A percentile compares a stretch with the other conserved stretches of the same genome.
Conservation (phyloP, 208 protist genomes). For the Phytomonas sp. region DNA sequence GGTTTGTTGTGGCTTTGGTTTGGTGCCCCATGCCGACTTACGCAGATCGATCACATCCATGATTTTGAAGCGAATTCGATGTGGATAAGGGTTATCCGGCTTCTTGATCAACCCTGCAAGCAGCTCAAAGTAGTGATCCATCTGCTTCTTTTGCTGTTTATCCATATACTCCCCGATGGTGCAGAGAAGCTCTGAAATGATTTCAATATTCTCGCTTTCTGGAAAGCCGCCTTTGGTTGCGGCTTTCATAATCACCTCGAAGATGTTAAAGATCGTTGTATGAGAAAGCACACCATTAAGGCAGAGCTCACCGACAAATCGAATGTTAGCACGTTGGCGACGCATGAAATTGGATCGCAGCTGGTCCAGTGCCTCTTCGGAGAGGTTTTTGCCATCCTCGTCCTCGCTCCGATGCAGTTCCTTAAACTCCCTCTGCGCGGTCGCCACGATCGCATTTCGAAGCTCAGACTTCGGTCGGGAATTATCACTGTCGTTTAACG, state of each 20-base stretch:
- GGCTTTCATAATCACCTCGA: conserved; percentile 46
- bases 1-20: conserved; percentile 23
- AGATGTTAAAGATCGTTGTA: conserved; percentile 61
- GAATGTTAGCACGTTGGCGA: conserved; percentile 82
- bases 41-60: conserved; percentile 84
- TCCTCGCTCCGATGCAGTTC: conserved; percentile 19
- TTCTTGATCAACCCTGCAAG: conserved; percentile 41
- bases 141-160: conserved; percentile 26
- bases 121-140: conserved; percentile 52
- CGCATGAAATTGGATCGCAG: conserved; percentile 58
- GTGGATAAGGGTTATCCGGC: conserved; percentile 46
- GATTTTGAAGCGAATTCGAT: conserved; percentile 83
- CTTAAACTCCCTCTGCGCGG: conserved; percentile 60
- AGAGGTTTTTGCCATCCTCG: conserved; percentile 18
- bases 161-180: conserved; percentile 72
- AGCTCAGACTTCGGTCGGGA: conserved; percentile 50
- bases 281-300: conserved; percentile 62
- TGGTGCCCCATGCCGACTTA: conserved; percentile 29
- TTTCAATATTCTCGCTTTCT: conserved; percentile 65
- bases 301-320: conserved; percentile 82
- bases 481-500: conserved; percentile 14
- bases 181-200: conserved; percentile 63
- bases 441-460: conserved; percentile 55
- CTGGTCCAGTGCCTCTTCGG: conserved; percentile 59
- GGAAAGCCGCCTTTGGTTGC: conserved; percentile 37